phyloP scores from a whole-genome alignment of 768 basidiomycete genomes.

The Amanita jacksonii region DNA sequence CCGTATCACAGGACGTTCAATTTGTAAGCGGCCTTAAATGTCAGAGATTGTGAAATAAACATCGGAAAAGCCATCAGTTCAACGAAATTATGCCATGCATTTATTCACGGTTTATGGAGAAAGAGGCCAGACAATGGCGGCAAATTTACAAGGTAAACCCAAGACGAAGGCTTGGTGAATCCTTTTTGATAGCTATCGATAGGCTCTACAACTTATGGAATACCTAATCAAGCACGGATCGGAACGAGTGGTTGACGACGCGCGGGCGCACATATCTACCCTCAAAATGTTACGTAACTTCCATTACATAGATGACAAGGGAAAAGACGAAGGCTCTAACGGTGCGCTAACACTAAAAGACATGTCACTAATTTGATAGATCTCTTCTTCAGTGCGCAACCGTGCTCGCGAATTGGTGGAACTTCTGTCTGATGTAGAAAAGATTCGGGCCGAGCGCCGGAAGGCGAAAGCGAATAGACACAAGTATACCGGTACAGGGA shows the following conservation, averaged over 20 bases:
- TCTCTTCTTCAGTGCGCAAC: constrained; percentile 66
- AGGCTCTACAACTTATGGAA: constrained; percentile 90
- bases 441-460: constrained; percentile 78
- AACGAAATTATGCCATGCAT: constrained; percentile 99
- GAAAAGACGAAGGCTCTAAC: constrained; percentile 97
- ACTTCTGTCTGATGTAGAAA: constrained; percentile 83
- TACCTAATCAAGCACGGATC: constrained; percentile 96
- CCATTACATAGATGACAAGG: constrained; percentile 98
- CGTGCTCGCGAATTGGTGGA: constrained; percentile 90
- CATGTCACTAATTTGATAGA: no score
- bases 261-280: constrained; percentile 87
- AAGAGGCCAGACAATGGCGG: constrained; percentile 96
- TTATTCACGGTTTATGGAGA: constrained; percentile 93
- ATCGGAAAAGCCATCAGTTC: constrained; percentile 71
- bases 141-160: constrained; percentile 90
- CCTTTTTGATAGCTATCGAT: constrained; percentile 1
- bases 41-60: constrained; percentile 9
- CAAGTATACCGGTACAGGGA: constrained; percentile 86
- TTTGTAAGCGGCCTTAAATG: constrained; percentile 50
- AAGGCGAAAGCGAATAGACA: constrained; percentile 87
- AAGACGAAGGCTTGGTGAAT: not conserved
- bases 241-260: constrained; percentile 96
- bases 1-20: constrained; percentile 74
- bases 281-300: constrained; percentile 97
- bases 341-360: no score